phyloP scores from a whole-genome alignment of 177 flowering plant genomes.

The Vitis hybrid region DNA sequence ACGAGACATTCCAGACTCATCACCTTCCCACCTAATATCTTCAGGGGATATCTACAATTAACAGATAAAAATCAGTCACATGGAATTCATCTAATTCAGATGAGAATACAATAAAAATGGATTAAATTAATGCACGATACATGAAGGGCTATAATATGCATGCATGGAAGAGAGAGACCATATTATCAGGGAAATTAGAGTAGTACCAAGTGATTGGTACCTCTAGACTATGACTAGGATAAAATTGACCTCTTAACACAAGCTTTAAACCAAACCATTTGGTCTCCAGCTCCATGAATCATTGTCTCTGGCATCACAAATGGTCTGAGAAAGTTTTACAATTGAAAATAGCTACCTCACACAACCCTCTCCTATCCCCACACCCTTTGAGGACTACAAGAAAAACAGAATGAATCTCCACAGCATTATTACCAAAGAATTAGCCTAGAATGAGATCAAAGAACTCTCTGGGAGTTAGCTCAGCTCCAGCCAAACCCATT shows the following conservation, averaged over 20 bases:
- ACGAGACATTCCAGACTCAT: conserved; percentile 61
- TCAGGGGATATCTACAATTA: conserved; percentile 73
- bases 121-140: neutral
- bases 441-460: neutral
- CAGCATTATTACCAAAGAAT: neutral
- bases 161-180: too few relatives aligned
- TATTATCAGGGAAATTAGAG: too few relatives aligned
- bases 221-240: too few relatives aligned
- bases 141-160: neutral
- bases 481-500: neutral
- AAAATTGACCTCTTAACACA: too few relatives aligned
- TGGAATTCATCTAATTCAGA: neutral
- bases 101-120: neutral
- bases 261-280: too few relatives aligned
- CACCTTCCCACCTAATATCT: conserved; percentile 83
- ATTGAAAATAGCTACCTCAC: neutral
- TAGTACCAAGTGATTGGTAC: too few relatives aligned
- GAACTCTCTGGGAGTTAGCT: neutral
- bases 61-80: neutral
- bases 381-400: neutral
- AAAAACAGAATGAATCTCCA: neutral
- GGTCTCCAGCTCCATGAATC: too few relatives aligned
- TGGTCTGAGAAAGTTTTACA: too few relatives aligned
- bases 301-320: too few relatives aligned
- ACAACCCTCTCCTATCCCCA: neutral